Evolutionary conservation across 176 grass and related monocot species (phyloP).

Genomic region (Sorghum bicolor): DNA sequence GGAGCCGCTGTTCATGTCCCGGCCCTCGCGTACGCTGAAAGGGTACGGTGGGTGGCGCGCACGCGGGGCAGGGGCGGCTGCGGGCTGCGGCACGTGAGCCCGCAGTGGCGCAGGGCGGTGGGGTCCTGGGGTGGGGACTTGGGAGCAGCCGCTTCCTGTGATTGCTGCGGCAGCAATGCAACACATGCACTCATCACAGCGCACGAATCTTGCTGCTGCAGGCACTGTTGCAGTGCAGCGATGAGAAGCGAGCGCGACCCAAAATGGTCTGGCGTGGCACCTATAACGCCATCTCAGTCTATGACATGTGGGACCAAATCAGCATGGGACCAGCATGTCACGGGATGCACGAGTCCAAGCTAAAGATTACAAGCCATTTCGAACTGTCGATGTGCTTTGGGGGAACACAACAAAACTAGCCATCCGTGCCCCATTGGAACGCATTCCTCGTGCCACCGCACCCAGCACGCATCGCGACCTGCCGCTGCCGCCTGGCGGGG

Average conservation of each 20-base stretch:
- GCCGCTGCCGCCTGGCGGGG: not conserved
- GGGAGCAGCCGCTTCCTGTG: not conserved
- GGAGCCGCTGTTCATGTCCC: not conserved
- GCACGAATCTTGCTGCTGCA: not conserved
- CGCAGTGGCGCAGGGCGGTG: not conserved
- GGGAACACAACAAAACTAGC: not conserved
- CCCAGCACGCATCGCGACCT: no score
- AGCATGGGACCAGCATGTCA: not conserved
- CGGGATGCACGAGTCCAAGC: conserved; percentile 5
- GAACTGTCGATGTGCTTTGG: not conserved
- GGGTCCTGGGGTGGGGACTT: not conserved
- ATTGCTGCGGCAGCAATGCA: not conserved
- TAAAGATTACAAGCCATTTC: not conserved
- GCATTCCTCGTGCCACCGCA: conserved; percentile 3
- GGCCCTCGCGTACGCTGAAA: not conserved
- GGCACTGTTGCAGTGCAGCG: not conserved
- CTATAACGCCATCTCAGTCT: not conserved
- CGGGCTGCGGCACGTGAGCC: not conserved
- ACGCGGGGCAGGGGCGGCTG: not conserved
- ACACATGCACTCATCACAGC: no score
- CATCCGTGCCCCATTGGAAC: not conserved
- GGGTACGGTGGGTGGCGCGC: not conserved
- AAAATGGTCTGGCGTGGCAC: not conserved
- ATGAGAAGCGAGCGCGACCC: not conserved
- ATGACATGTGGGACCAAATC: not conserved